Evolutionary conservation across 2,329 filamentous ascomycete genomes (phyloP).

Genomic region (Zymoseptoria brevis): DNA sequence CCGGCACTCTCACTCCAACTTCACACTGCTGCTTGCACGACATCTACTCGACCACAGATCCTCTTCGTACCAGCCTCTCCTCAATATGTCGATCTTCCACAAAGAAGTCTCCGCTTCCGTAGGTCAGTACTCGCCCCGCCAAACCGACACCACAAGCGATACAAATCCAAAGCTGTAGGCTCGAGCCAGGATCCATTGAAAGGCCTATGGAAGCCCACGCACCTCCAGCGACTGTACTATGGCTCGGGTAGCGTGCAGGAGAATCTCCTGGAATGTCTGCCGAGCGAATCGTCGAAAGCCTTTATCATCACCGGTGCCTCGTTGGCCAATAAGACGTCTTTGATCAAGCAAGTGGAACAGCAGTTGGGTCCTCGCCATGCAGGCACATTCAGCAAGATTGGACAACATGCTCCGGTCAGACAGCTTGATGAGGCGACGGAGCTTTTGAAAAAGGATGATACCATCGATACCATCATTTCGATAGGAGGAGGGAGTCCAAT

Average conservation of each 20-base stretch:
- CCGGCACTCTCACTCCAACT: neutral
- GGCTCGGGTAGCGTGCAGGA: conserved; percentile 41
- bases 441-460: conserved; percentile 37
- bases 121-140: conserved; percentile 12
- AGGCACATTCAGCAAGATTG: conserved; percentile 48
- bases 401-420: conserved; percentile 49
- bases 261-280: conserved; percentile 41
- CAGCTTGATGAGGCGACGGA: conserved; percentile 46
- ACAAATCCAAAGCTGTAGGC: conserved; percentile 34
- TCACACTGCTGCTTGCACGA: neutral
- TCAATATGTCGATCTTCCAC: neutral
- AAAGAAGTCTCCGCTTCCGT: conserved; percentile 5
- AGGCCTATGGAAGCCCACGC: conserved; percentile 45
- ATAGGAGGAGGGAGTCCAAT: conserved; percentile 51
- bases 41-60: neutral
- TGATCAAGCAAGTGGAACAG: conserved; percentile 45
- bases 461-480: conserved; percentile 48
- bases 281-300: conserved; percentile 41
- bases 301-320: conserved; percentile 51
- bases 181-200: conserved; percentile 38
- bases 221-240: conserved; percentile 44
- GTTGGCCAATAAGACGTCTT: conserved; percentile 45
- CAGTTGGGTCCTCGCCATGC: conserved; percentile 45
- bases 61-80: no score
- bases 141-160: conserved; percentile 17